Evolutionary conservation across 352 stramenopile genomes (phyloP), one percentile per base, ranked within the genome.

Genomic region (Pythium oligandrum): DNA sequence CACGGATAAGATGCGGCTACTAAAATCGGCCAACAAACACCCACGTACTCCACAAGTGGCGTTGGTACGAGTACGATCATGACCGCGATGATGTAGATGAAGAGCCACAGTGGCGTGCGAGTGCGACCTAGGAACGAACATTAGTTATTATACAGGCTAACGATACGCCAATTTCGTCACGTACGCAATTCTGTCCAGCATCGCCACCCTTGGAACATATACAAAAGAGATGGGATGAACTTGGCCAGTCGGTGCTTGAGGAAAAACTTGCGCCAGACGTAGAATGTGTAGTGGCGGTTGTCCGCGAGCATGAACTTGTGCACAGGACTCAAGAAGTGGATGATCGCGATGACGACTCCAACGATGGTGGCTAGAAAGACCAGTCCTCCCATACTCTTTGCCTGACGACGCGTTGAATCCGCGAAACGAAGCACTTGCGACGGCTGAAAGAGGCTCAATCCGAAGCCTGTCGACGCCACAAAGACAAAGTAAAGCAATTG

Each of bases 251-350:
- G 46, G 44, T 93, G 82, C 43, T 86, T 86, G 4, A 83, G 66
- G 48, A 93, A 95, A 44, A 96, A 85, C 57, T 89, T 90, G 11
- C 78, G 66, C 90, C 90, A 97, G 26, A 97, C 39, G 66, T 97
- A 97, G 54, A 97, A 97, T 6, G 83, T 95, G 61, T 95, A 97
- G 63, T 97, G 88, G 6, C 90, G 83, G 55, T 97, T 97, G 68
- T 97, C 90, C 36, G 85, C 81, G 46, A 96, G 69, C 68, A 97
- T 76, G 51, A 97, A 97, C 54, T 87, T 88, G 67, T 97, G 88
- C 33, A 91, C 78, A 6, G 83, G 67, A 39, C 83, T 96, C 53
- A 83, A 85, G 44, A 69, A 61, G 32, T 73, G 67, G 51, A 89
- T 82, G n/a, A 71, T 61, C 5, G 61, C 43, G 10, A 88, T 4